Base-by-base conservation (phyloP, 2,329 filamentous ascomycete genomes). In the Moelleriella libera region DNA sequence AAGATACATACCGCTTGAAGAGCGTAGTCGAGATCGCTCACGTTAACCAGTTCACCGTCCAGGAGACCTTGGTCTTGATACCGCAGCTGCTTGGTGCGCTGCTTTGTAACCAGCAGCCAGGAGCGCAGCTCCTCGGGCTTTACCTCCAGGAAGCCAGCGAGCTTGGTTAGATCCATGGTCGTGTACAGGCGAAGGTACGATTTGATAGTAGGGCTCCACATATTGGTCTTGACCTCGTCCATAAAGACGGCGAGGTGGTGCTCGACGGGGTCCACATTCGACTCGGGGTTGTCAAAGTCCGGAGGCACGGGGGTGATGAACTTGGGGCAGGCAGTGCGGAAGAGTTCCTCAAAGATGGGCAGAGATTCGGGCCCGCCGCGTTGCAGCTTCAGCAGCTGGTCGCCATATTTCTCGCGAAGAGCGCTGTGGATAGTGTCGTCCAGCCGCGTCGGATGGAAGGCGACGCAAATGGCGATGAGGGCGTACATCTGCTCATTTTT, bases 401-500 rank as follows among this genome's bases (percentile, higher is more conserved):
- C 92, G 60, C 92, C 92, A 69, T 96, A 98, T 81, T 98, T 98
- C 77, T 98, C 92, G 54, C 92, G 83, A 47, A 98, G 82, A 53
- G 90, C 88, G 52, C 88, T 94, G 81, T 98, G 92, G 72, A 98
- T 96, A 63, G 90, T 97, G 75, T 98, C 92, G 65, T 98, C 92
- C 59, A 98, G 81, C 58, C 92, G 82, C 49, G 90, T 97, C 50
- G 92, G 92, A 71, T 95, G 86, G 78, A 98, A 94, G 55, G 92
- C 89, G 49, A 97, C 89, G 69, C 92, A 98, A 72, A 98, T 97
- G 68, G 92, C 90, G 59, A 98, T 94, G 57, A 98, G 80, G 40
- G 92, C 92, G 68, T 96, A 96, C 90, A 98, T 97, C 76, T 98
- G 92, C 68, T 98, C 92, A 69, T 95, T 97, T 82, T 97, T 97